Evolutionary conservation across 1,284 basidiomycete species (phyloP).

Genomic region (Lentinula novae-zelandiae): DNA sequence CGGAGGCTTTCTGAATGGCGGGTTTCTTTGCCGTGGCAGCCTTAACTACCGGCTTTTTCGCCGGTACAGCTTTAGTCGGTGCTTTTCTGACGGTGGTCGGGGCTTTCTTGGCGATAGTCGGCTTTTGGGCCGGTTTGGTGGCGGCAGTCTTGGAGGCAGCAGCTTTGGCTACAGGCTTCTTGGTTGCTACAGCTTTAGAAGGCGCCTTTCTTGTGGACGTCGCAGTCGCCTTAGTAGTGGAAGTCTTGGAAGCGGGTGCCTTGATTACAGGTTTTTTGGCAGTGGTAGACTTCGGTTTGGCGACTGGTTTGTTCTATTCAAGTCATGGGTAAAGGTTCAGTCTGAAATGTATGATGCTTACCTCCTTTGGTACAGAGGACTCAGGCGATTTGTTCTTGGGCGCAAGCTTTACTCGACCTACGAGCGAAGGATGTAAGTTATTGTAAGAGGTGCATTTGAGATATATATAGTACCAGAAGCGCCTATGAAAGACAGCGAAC

Average conservation of each 20-base stretch:
- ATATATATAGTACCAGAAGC: slow-evolving; percentile 39
- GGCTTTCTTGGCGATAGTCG: not conserved
- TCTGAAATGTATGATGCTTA: not conserved
- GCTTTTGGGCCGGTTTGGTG: not conserved
- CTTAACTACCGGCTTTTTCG: slow-evolving; percentile 24
- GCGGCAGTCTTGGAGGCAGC: not conserved
- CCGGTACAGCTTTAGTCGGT: not conserved
- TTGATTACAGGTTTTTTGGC: slow-evolving; percentile 24
- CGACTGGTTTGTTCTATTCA: not conserved
- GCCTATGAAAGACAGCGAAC: slow-evolving; percentile 34
- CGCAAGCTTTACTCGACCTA: slow-evolving; percentile 77
- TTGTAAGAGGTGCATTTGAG: not conserved
- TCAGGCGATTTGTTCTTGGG: slow-evolving; percentile 19
- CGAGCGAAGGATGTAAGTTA: not conserved
- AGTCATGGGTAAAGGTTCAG: not conserved
- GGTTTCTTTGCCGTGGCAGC: slow-evolving; percentile 24
- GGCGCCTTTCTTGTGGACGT: not conserved
- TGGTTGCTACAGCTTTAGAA: slow-evolving; percentile 16
- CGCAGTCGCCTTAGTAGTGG: slow-evolving; percentile 1
- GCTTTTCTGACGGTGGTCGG: not conserved
- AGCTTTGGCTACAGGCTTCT: not conserved
- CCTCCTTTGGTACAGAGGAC: not conserved
- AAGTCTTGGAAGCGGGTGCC: not conserved
- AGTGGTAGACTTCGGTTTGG: not conserved
- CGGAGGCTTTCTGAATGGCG: not conserved